Evolutionary conservation across 2,329 filamentous ascomycete genomes (phyloP), one percentile per base, ranked within the genome.

Genomic region (Calonectria fujianensis): DNA sequence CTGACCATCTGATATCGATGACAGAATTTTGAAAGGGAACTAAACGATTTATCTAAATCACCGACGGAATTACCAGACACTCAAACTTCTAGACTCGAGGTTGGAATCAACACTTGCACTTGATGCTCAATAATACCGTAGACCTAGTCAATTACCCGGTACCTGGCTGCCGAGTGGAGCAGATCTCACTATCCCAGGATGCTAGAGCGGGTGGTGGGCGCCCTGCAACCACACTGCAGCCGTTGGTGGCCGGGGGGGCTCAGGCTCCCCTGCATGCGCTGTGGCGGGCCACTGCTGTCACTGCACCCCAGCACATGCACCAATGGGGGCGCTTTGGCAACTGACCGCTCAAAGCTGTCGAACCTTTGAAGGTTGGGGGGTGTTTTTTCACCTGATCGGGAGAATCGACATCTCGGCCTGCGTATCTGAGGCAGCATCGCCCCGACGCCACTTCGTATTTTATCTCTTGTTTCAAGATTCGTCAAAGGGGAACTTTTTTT

Each of bases 291-390:
- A 61, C 70, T 52, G 35, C 31, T 37, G 54, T 32, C 65, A 52
- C 65, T 31, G 27, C 27, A 61, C 57, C 57, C 54, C 57, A 41
- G 57, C 57, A 39, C 57, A 57, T 61, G 50, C 24, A 54, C 70
- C 70, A 73, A 73, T 73, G 32, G 65, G 24, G 57, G 54, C 57
- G 35, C 18, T 48, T 68, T 41, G 31, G 63, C 18, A 57, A 35
- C 71, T 80, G 79, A 80, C 79, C 79, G 79, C 79, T 74, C 76
- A 51, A 51, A 29, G 67, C 39, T 77, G 77, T 79, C 77, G 78
- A 75, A 79, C 76, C 74, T 76, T 80, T 66, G 74, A 80, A 61
- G 54, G 74, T 57, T 52, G 24, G 24, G 16, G 18, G 51, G 52
- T 72, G 67, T 59, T 72, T 76, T 76, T 68, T 18, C 31, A 39